Evolutionary conservation across 441 rosid species (phyloP), one percentile per base, ranked within the genome.

Genomic region (Populus trichocarpa): DNA sequence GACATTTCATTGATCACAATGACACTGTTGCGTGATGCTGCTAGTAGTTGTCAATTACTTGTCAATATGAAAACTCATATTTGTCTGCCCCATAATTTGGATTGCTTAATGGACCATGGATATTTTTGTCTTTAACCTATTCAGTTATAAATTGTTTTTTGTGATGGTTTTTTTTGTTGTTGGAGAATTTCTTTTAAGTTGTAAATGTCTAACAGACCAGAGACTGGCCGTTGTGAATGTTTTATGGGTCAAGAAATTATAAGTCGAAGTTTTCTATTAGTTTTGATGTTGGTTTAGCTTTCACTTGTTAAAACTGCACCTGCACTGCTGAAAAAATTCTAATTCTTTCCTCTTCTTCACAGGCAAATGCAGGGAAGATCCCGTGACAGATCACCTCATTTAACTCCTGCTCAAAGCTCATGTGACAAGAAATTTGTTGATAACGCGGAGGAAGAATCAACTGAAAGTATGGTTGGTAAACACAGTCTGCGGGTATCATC

Each of bases 391-490:
- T 88, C 99, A 63, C 84, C 92, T 77, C 83, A 65, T 70, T 65
- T 25, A 74, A 86, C 89, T 77, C 88, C 89, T 74, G 73, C 79
- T 78, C 87, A 30, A 72, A 85, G 85, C 84, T 81, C 85, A 74
- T 86, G 25, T 77, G 87, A 80, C 61, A 84, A 80, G 76, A 87
- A 80, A 79, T 74, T 76, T 70, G 77, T 42, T 77, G 86, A 82
- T 81, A 81, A 87, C 76, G 81, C 77, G 75, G 88, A 85, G 71
- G 92, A 89, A 80, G 90, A 82, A 69, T 87, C 95, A 50, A 80
- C 84, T 81, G 91, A 89, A 85, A 94, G 91, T 84, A 82, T 83
- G 81, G 92, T 82, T 81, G 85, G 83, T 78, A 90, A 85, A 79
- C 84, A 59, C 65, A 85, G 89, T 78, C 84, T 82, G 16, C 71